Conservation (phyloP, 2,329 filamentous ascomycete genomes). For the Pseudogymnoascus sp. region DNA sequence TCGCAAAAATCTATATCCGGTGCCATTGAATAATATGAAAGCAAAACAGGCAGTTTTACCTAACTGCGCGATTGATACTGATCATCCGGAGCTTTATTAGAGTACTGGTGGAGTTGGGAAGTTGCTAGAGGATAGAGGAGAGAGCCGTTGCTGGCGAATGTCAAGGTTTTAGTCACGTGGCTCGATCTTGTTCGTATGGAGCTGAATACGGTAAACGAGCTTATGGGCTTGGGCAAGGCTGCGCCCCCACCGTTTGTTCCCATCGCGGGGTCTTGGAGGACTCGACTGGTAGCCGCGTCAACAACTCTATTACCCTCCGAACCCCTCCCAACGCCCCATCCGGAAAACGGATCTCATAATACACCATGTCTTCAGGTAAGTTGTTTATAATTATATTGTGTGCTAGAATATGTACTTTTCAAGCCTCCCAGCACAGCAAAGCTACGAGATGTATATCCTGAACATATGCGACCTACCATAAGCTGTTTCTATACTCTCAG, state of each 20-base stretch:
- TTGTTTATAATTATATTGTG: background rate
- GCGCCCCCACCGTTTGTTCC: background rate
- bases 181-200: background rate
- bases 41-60: background rate
- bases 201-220: background rate
- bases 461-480: background rate
- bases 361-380: background rate
- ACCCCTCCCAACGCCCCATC: background rate
- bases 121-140: background rate
- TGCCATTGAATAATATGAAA: background rate
- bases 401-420: background rate
- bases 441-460: background rate
- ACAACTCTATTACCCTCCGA: background rate
- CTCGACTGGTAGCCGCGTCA: conserved; percentile 1
- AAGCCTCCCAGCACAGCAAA: background rate
- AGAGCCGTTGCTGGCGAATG: background rate
- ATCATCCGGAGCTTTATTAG: background rate
- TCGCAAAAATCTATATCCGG: background rate
- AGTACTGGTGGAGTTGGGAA: background rate
- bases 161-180: background rate
- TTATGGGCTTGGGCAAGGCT: background rate
- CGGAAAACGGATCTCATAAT: background rate
- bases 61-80: background rate
- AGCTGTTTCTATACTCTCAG: background rate
- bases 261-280: background rate